phyloP scores from a whole-genome alignment of 2,329 filamentous ascomycete genomes.

The Pestalotiopsis sp. region DNA sequence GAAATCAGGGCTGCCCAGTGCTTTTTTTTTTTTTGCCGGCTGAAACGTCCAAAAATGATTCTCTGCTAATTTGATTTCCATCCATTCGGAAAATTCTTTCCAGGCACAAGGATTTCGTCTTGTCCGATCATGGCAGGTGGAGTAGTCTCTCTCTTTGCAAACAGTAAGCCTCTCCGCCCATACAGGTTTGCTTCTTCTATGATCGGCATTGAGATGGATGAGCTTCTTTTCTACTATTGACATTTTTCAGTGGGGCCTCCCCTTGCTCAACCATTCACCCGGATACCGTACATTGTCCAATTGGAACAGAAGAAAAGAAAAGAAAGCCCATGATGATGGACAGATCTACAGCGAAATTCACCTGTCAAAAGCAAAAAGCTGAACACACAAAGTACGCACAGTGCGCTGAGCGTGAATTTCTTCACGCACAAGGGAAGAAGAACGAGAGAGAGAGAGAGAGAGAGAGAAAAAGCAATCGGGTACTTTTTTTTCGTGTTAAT shows the following conservation, averaged over 20 bases:
- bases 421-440: not conserved
- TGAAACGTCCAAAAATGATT: not conserved
- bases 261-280: not conserved
- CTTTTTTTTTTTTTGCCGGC: not conserved
- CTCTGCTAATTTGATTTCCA: not conserved
- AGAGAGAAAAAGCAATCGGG: not conserved
- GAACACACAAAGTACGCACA: not conserved
- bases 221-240: not conserved
- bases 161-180: not conserved
- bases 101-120: not conserved
- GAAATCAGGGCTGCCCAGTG: not conserved
- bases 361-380: not conserved
- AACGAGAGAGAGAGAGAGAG: not conserved
- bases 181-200: not conserved
- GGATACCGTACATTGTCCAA: not conserved
- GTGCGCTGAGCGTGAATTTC: not conserved
- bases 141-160: not conserved
- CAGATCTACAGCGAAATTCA: not conserved
- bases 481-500: not conserved
- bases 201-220: not conserved
- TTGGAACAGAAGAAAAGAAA: not conserved
- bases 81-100: not conserved
- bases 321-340: not conserved
- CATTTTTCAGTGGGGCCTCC: not conserved
- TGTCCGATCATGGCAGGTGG: not conserved